A percentile compares a stretch with the other conserved stretches of the same genome.
phyloP scores from a whole-genome alignment of 805 yeast genomes.

The Teunomyces funiuensis region DNA sequence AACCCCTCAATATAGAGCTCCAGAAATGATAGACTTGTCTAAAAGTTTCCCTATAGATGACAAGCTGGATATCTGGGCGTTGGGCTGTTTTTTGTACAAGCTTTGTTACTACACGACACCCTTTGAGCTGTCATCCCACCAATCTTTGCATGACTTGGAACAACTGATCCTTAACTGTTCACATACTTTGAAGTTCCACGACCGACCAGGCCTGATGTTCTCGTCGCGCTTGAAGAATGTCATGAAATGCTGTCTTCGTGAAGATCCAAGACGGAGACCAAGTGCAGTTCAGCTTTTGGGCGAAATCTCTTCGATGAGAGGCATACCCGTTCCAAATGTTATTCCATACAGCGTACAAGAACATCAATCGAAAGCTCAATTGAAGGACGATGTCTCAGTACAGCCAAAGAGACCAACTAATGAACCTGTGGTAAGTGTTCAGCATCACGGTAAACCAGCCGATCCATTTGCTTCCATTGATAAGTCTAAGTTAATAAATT shows the following conservation, averaged over 20 bases:
- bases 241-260: conserved; percentile 59
- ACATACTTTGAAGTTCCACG: conserved; percentile 46
- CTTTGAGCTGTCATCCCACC: conserved; percentile 54
- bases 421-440: too few relatives aligned
- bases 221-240: conserved; percentile 63
- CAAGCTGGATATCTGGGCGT: conserved; percentile 83
- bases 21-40: conserved; percentile 78
- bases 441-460: conserved; percentile 2
- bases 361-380: conserved; percentile 6
- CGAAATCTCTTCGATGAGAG: conserved; percentile 64
- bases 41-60: conserved; percentile 73
- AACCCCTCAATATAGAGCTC: conserved; percentile 82
- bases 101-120: conserved; percentile 82
- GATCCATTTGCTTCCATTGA: conserved; percentile 48
- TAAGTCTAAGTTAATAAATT: conserved; percentile 30
- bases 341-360: conserved; percentile 38
- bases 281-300: conserved; percentile 69
- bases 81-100: conserved; percentile 76
- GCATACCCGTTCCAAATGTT: conserved; percentile 43
- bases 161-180: conserved; percentile 59
- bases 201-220: conserved; percentile 48
- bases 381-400: background rate
- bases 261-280: conserved; percentile 71
- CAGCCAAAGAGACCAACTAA: background rate
- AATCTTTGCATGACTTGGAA: conserved; percentile 46